phyloP scores from a whole-genome alignment of 352 stramenopile genomes.

The Phytopythium vexans region DNA sequence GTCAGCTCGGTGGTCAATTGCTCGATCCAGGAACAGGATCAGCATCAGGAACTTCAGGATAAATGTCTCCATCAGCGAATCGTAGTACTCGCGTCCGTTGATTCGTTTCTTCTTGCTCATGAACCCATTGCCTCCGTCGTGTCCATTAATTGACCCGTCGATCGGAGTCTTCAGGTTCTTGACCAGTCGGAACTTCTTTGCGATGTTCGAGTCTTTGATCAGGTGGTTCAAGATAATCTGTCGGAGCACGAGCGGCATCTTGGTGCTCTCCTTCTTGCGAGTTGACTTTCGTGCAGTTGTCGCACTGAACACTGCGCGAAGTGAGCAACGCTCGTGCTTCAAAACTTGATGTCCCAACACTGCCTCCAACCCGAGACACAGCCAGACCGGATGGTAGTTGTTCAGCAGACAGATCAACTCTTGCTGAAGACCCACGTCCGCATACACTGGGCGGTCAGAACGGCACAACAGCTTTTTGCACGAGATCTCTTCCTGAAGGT shows the following conservation, averaged over 20 bases:
- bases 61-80: conserved; percentile 84
- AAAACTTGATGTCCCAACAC: conserved; percentile 72
- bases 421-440: conserved; percentile 85
- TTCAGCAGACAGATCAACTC: conserved; percentile 86
- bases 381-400: conserved; percentile 91
- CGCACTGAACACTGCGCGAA: conserved; percentile 47
- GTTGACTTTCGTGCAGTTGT: conserved; percentile 10
- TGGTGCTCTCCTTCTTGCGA: conserved; percentile 22
- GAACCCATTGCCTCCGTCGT: conserved; percentile 40
- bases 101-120: conserved; percentile 68
- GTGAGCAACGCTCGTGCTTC: conserved; percentile 49
- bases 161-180: conserved; percentile 68
- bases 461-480: conserved; percentile 79
- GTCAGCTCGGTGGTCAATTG: conserved; percentile 69
- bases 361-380: conserved; percentile 87
- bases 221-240: conserved; percentile 68
- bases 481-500: conserved; percentile 69
- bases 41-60: conserved; percentile 92
- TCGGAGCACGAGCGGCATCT: conserved; percentile 53
- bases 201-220: conserved; percentile 59
- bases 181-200: conserved; percentile 59
- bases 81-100: conserved; percentile 73
- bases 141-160: conserved; percentile 42
- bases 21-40: conserved; percentile 91
- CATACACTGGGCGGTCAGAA: conserved; percentile 85